Evolutionary conservation across 2,329 filamentous ascomycete species (phyloP), one percentile per base, ranked within the genome.

Genomic region (Cryphonectria parasitica): DNA sequence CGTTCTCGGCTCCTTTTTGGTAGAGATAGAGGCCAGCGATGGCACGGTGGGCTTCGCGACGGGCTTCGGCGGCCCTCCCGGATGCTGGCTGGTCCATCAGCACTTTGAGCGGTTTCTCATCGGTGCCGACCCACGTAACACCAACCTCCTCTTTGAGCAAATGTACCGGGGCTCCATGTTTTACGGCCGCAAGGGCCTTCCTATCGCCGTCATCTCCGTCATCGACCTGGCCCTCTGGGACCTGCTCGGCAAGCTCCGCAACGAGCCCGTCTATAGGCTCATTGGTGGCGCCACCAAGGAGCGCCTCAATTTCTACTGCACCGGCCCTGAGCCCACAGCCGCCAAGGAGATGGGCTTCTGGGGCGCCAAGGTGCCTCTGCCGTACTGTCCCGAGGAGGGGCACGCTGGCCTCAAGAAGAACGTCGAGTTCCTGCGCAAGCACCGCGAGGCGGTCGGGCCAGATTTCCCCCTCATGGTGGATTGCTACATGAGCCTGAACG

Each of bases 91-190:
- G 66, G 92, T 96, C 58, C 92, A 95, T 78, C 92, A 97, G 81
- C 95, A 98, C 82, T 97, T 98, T 79, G 92, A 96, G 81, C 89
- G 95, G 73, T 98, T 98, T 86, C 83, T 98, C 72, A 87, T 97
- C 75, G 94, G 94, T 58, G 91, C 93, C 76, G 95, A 98, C 80
- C 94, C 94, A 15, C 88, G 95, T 76, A 94, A 98, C 78, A 97
- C 93, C 67, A 97, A 97, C 82, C 88, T 95, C 73, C 85, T 98
- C 41, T 98, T 97, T 79, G 95, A 98, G 84, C 94, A 97, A 80
- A 97, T 98, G 95, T 98, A 97, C 85, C 90, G 94, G 72, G 92
- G 88, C 1, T 97, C 94, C 75, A 97, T 97, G 93, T 98, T 97
- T 85, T 98, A 98, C 78, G 95, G 95, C 73, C 91, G 95, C 75